Evolutionary conservation across 2,329 filamentous ascomycete genomes (phyloP), one percentile per base, ranked within the genome.

Genomic region (Curvularia hawaiiensis): DNA sequence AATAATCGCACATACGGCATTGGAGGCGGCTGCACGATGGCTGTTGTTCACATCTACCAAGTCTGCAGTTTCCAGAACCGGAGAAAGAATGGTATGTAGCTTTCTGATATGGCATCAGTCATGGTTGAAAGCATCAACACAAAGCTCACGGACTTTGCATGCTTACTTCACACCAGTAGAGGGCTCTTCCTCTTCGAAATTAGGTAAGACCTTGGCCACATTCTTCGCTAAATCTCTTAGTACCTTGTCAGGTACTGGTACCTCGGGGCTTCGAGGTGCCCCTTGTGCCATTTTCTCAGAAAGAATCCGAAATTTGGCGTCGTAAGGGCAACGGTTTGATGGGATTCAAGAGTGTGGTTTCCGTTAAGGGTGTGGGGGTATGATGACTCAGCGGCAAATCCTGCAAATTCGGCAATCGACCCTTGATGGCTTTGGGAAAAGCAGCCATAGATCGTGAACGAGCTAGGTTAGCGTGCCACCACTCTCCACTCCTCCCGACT

Each of bases 11-110:
- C 79, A 82, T 11, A 82, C 57, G 4, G 79, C 70, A 63, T 82
- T 82, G 62, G 77, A 80, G 39, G 80, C 79, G 43, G 79, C 79
- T 5, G 80, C 79, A 50, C 78, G 72, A 62, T 82, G 79, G 16
- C 74, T 68, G 35, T 71, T 66, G 12, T 65, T 62, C 11, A 77
- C 54, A 16, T 77, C 69, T 18, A 66, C 55, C 4, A 70, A 47
- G 47, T 72, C 68, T 16, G 75, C 71, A 9, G 74, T 76, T n/a
- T 71, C 68, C 30, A 77, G 46, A 2, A 76, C 53, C 11, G 72
- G 69, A 28, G 58, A 61, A 35, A 76, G 43, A 18, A 75, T 45
- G 18, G 53, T 57, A 41, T 71, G 65, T 8, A 77, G 62, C 31
- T 69, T 57, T 56, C 74, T 76, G 56, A n/a, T n/a, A 26, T 4